Evolutionary conservation across 2,329 filamentous ascomycete genomes (phyloP).

Genomic region (Aspergillus fischeri): DNA sequence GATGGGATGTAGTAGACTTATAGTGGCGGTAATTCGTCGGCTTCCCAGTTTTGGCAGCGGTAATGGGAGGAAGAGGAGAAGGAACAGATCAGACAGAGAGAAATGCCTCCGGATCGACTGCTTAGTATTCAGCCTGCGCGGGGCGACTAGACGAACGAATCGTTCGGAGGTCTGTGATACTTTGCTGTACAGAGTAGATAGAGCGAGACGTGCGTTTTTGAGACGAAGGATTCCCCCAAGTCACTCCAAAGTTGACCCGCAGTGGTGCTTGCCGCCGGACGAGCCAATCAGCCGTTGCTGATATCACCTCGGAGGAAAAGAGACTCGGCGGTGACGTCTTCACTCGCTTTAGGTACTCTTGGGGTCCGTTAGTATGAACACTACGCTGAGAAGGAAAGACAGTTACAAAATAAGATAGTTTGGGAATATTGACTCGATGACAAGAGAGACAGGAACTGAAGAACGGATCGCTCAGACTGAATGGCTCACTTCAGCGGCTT

Average conservation of each 20-base stretch:
- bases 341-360: neutral
- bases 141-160: no score
- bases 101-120: no score
- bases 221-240: conserved; percentile 3
- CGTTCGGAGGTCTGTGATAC: neutral
- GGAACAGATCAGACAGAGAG: no score
- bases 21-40: no score
- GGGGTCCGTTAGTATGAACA: neutral
- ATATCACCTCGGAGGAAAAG: conserved; percentile 9
- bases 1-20: no score
- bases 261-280: neutral
- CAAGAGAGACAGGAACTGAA: no score
- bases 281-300: conserved; percentile 13
- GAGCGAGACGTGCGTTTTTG: conserved; percentile 1
- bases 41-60: no score
- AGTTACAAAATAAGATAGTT: neutral
- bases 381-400: neutral
- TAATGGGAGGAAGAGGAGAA: no score
- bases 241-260: conserved; percentile 16
- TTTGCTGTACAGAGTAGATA: neutral
- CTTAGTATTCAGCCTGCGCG: no score
- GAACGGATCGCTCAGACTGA: neutral
- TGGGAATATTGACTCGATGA: neutral
- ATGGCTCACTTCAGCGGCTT: neutral
- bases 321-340: conserved; percentile 14